Percentiles rank a stretch among this genome's conserved stretches.
These are phyloP conservation scores for Adansonia rubrostipa DNA, from an alignment of 441 rosid genomes.

Conservation along the genomic window DNA sequence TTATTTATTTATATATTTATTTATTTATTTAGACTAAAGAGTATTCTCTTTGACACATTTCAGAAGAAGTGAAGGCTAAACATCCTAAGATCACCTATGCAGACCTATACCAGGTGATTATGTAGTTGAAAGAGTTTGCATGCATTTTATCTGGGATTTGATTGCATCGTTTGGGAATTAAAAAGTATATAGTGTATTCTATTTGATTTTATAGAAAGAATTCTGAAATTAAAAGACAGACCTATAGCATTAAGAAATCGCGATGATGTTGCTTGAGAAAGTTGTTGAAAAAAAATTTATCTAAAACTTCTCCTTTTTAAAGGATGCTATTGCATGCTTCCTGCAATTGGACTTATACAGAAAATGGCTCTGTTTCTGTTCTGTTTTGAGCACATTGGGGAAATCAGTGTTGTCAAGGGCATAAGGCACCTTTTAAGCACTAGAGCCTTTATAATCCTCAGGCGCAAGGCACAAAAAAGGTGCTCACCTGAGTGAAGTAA, in stretches of 20 bases:
- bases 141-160: conserved; percentile 1
- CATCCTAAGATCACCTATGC: conserved; percentile 86
- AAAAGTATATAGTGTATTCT: neutral
- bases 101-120: conserved; percentile 78
- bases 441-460: no score
- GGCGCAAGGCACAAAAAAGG: no score
- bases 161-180: neutral
- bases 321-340: neutral
- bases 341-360: neutral
- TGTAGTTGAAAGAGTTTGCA: conserved; percentile 11
- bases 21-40: conserved; percentile 17
- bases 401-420: no score
- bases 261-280: neutral
- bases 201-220: neutral
- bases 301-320: neutral
- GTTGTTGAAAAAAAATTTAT: neutral
- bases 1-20: neutral
- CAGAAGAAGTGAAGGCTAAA: conserved; percentile 85
- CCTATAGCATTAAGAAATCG: conserved; percentile 9
- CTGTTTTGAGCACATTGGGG: neutral
- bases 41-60: conserved; percentile 31
- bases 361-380: neutral
- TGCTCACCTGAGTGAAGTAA: no score
- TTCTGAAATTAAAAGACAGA: conserved; percentile 6
- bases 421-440: no score